A percentile compares a stretch with the other conserved stretches of the same genome.
Conservation (phyloP, 2,329 filamentous ascomycete genomes). For the Clonostachys sp. region DNA sequence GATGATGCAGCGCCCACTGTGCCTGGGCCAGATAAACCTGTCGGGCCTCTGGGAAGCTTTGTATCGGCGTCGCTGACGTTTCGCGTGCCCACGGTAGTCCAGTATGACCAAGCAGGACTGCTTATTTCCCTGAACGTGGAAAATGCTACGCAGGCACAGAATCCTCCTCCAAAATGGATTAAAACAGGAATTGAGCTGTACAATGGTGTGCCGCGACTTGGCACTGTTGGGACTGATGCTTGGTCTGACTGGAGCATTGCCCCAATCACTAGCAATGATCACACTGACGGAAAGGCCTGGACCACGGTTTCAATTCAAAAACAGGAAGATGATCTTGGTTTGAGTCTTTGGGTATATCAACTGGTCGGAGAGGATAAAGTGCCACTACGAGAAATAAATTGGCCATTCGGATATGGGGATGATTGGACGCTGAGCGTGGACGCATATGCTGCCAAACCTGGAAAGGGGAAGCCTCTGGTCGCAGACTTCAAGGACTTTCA, state of each 20-base stretch:
- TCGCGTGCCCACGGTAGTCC: constrained; percentile 45
- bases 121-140: neutral
- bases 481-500: constrained; percentile 30
- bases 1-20: too few species aligned
- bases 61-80: constrained; percentile 58
- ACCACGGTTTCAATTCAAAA: constrained; percentile 35
- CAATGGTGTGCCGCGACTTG: constrained; percentile 51
- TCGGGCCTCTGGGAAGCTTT: constrained; percentile 47
- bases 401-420: constrained; percentile 19
- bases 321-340: constrained; percentile 38
- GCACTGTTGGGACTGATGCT: constrained; percentile 60
- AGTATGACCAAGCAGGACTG: constrained; percentile 2
- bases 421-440: constrained; percentile 1
- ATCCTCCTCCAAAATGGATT: constrained; percentile 53
- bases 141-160: neutral
- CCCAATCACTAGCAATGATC: constrained; percentile 5
- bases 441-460: constrained; percentile 2
- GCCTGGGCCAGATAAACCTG: too few species aligned
- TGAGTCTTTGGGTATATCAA: constrained; percentile 3
- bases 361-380: constrained; percentile 13
- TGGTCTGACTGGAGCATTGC: constrained; percentile 68
- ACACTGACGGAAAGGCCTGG: constrained; percentile 1
- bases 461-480: neutral
- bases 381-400: constrained; percentile 30
- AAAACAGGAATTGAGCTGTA: constrained; percentile 71